phyloP scores from a whole-genome alignment of 805 yeast species.

The Hanseniaspora nectarophila region DNA sequence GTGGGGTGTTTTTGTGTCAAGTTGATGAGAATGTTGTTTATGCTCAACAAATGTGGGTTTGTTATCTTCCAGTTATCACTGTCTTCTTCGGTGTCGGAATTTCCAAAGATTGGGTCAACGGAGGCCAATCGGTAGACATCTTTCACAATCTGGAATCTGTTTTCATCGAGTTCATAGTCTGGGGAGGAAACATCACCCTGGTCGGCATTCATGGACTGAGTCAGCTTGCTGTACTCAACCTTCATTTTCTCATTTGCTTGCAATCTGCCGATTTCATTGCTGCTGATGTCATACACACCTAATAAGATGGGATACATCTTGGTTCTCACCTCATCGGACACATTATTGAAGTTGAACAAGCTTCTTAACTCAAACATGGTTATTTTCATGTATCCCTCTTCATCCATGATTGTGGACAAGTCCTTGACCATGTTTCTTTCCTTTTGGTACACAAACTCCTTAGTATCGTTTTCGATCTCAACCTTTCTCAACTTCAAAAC shows the following conservation, averaged over 20 bases:
- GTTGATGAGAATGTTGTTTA: constrained; percentile 80
- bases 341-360: constrained; percentile 26
- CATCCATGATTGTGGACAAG: constrained; percentile 36
- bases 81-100: constrained; percentile 28
- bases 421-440: not conserved
- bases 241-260: constrained; percentile 45
- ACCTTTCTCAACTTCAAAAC: constrained; percentile 1
- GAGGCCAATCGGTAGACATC: constrained; percentile 60
- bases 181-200: constrained; percentile 36
- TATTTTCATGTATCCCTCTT: constrained; percentile 56
- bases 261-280: constrained; percentile 55
- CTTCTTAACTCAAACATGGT: constrained; percentile 48
- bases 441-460: not conserved
- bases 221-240: constrained; percentile 38
- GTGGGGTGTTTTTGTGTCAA: constrained; percentile 54
- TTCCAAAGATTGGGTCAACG: constrained; percentile 24
- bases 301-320: constrained; percentile 81
- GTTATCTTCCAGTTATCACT: constrained; percentile 49
- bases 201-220: not conserved
- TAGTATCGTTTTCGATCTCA: not conserved
- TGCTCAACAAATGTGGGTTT: constrained; percentile 60
- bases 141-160: constrained; percentile 77
- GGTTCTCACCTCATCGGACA: constrained; percentile 38
- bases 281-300: constrained; percentile 81
- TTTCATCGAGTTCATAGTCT: constrained; percentile 43